Conservation (phyloP, 2,329 filamentous ascomycete species). For the Atkinsonella hypoxylon region DNA sequence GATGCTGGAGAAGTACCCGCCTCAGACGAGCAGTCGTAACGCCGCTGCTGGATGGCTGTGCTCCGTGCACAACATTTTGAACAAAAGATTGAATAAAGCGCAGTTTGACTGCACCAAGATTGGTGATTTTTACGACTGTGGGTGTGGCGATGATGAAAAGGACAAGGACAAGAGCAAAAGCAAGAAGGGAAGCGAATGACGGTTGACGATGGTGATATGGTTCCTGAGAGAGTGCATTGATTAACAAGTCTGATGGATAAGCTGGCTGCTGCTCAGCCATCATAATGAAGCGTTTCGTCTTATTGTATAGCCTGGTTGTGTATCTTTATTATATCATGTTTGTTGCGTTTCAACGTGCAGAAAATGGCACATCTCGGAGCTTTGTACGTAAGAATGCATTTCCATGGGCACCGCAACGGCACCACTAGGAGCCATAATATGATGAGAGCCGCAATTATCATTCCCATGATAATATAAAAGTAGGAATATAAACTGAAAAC, state of each 20-base stretch:
- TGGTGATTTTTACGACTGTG: constrained; percentile 61
- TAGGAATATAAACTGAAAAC: too few relatives aligned
- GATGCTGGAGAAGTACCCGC: constrained; percentile 49
- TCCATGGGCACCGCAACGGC: too few relatives aligned
- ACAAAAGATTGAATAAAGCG: constrained; percentile 48
- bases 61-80: constrained; percentile 56
- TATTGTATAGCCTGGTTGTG: not conserved
- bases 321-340: not conserved
- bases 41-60: constrained; percentile 57
- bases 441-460: too few relatives aligned
- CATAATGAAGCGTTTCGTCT: not conserved
- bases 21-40: constrained; percentile 51
- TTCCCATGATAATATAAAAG: too few relatives aligned
- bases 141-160: constrained; percentile 51
- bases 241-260: not conserved
- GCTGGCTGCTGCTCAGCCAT: not conserved
- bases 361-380: too few relatives aligned
- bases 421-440: too few relatives aligned
- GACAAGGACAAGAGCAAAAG: constrained; percentile 17
- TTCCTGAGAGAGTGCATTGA: not conserved
- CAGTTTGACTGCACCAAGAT: constrained; percentile 55
- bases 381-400: too few relatives aligned
- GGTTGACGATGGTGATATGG: too few relatives aligned
- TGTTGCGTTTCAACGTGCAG: not conserved
- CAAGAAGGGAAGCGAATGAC: constrained; percentile 9